phyloP scores from a whole-genome alignment of 345 rosid species.

The Hypericum androsaemum region DNA sequence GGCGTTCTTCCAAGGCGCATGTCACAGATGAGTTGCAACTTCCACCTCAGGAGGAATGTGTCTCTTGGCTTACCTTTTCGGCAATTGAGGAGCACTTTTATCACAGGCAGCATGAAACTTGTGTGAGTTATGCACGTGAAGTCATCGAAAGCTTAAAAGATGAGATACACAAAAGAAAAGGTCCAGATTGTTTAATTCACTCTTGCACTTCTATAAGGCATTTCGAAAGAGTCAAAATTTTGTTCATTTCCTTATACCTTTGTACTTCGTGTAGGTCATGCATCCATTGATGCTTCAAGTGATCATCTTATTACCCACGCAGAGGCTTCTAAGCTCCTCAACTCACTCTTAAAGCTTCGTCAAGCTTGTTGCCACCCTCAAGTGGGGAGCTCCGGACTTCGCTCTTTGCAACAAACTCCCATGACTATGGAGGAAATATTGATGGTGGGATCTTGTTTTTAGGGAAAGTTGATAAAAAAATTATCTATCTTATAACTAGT shows the following conservation, averaged over 20 bases:
- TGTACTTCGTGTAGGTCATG: conserved; percentile 32
- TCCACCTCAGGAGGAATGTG: conserved; percentile 83
- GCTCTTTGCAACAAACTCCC: conserved; percentile 83
- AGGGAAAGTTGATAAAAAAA: neutral
- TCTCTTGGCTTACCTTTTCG: conserved; percentile 82
- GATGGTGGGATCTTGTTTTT: conserved; percentile 32
- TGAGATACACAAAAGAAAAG: conserved; percentile 62
- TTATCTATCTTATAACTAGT: conserved; percentile 8
- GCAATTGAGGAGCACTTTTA: conserved; percentile 92
- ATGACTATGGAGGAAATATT: conserved; percentile 95
- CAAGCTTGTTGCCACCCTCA: conserved; percentile 99
- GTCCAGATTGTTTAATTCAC: conserved; percentile 32
- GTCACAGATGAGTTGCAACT: conserved; percentile 89
- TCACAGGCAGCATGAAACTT: conserved; percentile 92
- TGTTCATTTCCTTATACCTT: conserved; percentile 5
- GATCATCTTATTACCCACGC: conserved; percentile 62
- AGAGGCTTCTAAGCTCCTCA: conserved; percentile 79
- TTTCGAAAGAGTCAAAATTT: conserved; percentile 2
- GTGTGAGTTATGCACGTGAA: conserved; percentile 83
- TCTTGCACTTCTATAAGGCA: conserved; percentile 15
- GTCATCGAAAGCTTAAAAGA: conserved; percentile 72
- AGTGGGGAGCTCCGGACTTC: conserved; percentile 93
- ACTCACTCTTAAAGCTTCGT: conserved; percentile 91
- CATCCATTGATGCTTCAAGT: conserved; percentile 25
- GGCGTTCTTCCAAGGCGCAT: conserved; percentile 89